A percentile compares a stretch with the other conserved stretches of the same genome.
These are phyloP conservation scores for Apophysomyces elegans DNA, from an alignment of 371 early-diverging fungal genomes.

Conservation along the genomic window DNA sequence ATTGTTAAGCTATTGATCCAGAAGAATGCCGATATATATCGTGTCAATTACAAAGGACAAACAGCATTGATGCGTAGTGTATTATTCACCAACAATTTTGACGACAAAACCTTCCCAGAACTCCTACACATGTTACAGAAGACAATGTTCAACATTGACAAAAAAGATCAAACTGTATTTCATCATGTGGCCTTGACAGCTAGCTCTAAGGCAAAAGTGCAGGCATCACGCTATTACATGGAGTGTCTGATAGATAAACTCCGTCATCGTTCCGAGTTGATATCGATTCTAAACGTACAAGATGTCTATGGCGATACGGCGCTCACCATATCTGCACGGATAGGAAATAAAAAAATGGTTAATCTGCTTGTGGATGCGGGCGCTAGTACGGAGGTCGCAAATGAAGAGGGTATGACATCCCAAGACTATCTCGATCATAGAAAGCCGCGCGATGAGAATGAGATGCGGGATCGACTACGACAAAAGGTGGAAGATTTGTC, in stretches of 20 bases:
- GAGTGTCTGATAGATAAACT: constrained; percentile 66
- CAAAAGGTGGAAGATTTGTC: constrained; percentile 22
- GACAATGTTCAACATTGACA: constrained; percentile 76
- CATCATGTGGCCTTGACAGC: constrained; percentile 87
- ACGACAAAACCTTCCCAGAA: constrained; percentile 75
- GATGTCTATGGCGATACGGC: constrained; percentile 91
- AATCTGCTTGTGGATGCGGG: constrained; percentile 82
- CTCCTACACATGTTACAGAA: constrained; percentile 78
- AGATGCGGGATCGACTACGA: constrained; percentile 20
- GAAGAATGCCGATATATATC: constrained; percentile 72
- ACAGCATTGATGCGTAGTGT: constrained; percentile 90
- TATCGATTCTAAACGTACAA: constrained; percentile 75
- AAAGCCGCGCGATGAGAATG: constrained; percentile 16
- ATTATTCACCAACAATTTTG: constrained; percentile 83
- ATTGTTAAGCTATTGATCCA: constrained; percentile 72
- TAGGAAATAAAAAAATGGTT: constrained; percentile 73
- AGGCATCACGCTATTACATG: constrained; percentile 82
- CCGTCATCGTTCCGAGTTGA: constrained; percentile 51
- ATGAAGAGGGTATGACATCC: constrained; percentile 74
- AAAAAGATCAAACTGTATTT: constrained; percentile 80
- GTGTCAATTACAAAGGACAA: constrained; percentile 81
- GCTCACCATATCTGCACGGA: constrained; percentile 81
- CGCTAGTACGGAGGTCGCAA: constrained; percentile 75
- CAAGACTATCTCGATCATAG: constrained; percentile 51
- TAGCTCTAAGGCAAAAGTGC: constrained; percentile 69